phyloP scores from a whole-genome alignment of 2,329 filamentous ascomycete genomes.

The Zopfia rhizophila region DNA sequence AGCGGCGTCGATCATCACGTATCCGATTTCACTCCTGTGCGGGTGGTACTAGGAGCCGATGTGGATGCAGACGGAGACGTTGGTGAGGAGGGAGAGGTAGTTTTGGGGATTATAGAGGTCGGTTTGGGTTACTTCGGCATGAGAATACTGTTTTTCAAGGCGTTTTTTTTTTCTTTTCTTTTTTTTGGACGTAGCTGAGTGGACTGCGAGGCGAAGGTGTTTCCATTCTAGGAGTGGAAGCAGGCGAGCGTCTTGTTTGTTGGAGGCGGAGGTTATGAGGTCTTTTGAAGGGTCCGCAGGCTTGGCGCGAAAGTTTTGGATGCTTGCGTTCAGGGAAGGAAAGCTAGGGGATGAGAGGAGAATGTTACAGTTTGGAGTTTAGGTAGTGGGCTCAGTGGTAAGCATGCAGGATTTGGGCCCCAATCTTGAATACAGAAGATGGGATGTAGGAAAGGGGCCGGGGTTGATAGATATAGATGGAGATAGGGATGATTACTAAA shows the following conservation, averaged over 20 bases:
- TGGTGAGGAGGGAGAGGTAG: slow-evolving; percentile 34
- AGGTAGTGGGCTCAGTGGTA: too few species aligned
- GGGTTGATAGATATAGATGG: too few species aligned
- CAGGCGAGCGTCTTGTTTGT: slow-evolving; percentile 49
- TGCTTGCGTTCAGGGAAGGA: too few species aligned
- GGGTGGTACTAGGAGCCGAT: slow-evolving; percentile 50
- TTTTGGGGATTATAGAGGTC: slow-evolving; percentile 38
- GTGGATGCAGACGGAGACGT: slow-evolving; percentile 44
- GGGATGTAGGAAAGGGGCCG: too few species aligned
- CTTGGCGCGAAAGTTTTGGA: slow-evolving; percentile 17
- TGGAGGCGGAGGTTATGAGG: slow-evolving; percentile 51
- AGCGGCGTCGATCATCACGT: slow-evolving; percentile 51
- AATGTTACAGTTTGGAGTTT: too few species aligned
- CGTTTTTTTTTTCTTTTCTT: too few species aligned
- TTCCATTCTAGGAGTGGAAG: slow-evolving; percentile 48
- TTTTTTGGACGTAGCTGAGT: slow-evolving; percentile 36
- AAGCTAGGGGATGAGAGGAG: too few species aligned
- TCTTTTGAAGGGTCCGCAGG: slow-evolving; percentile 36
- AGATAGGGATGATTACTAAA: too few species aligned
- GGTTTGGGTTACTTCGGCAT: slow-evolving; percentile 44
- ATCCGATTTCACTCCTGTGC: slow-evolving; percentile 45
- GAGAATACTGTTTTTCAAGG: slow-evolving; percentile 41
- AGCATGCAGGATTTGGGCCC: too few species aligned
- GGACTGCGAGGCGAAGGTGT: slow-evolving; percentile 47
- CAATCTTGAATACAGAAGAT: too few species aligned